Evolutionary conservation across 2,329 filamentous ascomycete species (phyloP), one percentile per base, ranked within the genome.

Genomic region (Phyllosticta citribraziliensis): DNA sequence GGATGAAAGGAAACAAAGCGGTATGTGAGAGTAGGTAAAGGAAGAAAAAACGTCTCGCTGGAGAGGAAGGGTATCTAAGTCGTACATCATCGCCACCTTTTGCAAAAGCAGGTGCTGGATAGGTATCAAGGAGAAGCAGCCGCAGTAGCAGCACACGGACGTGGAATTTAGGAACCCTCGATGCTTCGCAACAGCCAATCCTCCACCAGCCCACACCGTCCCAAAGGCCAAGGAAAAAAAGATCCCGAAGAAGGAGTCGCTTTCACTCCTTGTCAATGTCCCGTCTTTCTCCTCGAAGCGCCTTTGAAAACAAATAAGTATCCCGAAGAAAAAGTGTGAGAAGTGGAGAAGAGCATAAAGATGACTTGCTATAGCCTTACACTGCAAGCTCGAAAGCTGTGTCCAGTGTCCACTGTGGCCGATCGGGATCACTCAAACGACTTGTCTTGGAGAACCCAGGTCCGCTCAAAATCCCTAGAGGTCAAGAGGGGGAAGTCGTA

Each of bases 61-160:
- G 40, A 47, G 40, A 12, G 51, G 10, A 52, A 60, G 58, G 58
- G 58, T 60, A 60, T 60, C 58, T 60, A 60, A 60, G 30, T 60
- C 58, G 58, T 56, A 56, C 33, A 47, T 60, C 58, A 52, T 55
- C 53, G 33, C 51, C 58, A 40, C 52, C 40, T 47, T 47, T n/a
- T 47, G 5, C 27, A 30, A 47, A n/a, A 47, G 40, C 12, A n/a
- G 33, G 14, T 12, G 33, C 11, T 5, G 40, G 40, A 6, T 2
- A 17, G n/a, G 17, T n/a, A 2, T 6, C 40, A n/a, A 47, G 40
- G n/a, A 47, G 33, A 40, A 47, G 17, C 14, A 47, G n/a, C 27
- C 27, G 27, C 27, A 30, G 27, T 30, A 10, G 27, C 27, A 30
- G 27, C 27, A 30, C 6, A 30, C 27, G 22, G 22, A 30, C 27